Base-by-base conservation (phyloP, 129 eudicot species). In the Rutidosis leptorrhynchoides region DNA sequence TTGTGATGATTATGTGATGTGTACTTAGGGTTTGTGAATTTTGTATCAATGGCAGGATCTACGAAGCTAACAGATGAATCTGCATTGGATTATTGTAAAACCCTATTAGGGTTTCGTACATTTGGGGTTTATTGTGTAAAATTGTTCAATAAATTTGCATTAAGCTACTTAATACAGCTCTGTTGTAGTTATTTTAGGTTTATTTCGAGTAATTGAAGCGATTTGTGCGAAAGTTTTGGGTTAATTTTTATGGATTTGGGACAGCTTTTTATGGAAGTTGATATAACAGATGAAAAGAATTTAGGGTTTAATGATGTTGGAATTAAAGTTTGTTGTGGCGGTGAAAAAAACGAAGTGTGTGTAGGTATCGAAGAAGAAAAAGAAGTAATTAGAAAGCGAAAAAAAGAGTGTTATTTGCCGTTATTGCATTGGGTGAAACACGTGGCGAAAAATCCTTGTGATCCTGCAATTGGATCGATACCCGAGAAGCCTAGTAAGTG, bases 361-460 rank as follows among this genome's bases (percentile, higher is more conserved):
- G 67, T 48, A 1, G 78, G 65, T 49, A 82, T 60, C 43, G 85
- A 73, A 29, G 88, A 78, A 51, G 80, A 62, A 49, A 53, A 73
- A 42, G 79, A 48, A 33, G 25, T 40, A 29, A 68, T 64, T 60
- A 67, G 79, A 56, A 87, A 92, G 74, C 78, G 96, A 51, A 88
- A 85, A 69, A 77, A 80, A 27, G 95, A 80, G 46, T 64, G 68
- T 63, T 46, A 64, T 46, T 63, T 32, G 60, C 62, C 54, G 21
- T 66, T 81, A 84, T 58, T 92, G 68, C 57, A 80, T 67, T 92
- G 96, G 98, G 60, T 88, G 61, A 80, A 10, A 54, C 29, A 27
- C 19, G 83, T 79, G 48, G 95, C 92, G 2, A 85, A 71, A 70
- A 74, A 88, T 75, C 98, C 98, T 0, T 79, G 89, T 58, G 73